These are phyloP conservation scores for Solanum megistacrolobum DNA, from an alignment of 257 asterid species.

Conservation along the genomic window DNA sequence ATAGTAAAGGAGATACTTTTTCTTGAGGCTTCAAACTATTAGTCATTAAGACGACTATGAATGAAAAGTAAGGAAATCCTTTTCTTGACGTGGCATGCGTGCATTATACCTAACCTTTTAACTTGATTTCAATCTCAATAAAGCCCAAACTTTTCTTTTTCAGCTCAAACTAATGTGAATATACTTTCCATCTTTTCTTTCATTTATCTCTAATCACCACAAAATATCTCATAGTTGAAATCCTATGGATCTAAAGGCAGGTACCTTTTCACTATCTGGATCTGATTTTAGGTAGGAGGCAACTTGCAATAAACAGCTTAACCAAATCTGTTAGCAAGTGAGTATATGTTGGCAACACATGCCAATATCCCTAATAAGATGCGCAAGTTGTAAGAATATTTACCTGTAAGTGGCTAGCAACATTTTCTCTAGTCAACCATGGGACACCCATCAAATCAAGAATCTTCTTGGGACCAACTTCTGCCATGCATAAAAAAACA, in stretches of 20 bases:
- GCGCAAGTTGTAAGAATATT: not conserved
- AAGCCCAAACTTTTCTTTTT: not conserved
- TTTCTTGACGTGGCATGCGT: not conserved
- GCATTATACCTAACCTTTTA: not conserved
- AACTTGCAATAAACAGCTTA: not conserved
- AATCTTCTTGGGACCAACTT: constrained; percentile 89
- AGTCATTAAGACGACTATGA: not conserved
- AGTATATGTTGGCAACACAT: not conserved
- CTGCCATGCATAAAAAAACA: constrained; percentile 23
- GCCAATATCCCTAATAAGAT: not conserved
- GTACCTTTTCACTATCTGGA: not conserved
- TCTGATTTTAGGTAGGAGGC: not conserved
- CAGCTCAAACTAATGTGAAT: not conserved
- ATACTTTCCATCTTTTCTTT: not conserved
- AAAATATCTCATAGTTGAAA: not conserved
- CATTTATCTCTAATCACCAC: not conserved
- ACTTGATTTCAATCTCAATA: not conserved
- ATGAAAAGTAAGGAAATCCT: not conserved
- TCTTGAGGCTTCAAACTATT: not conserved
- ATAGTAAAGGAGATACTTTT: not conserved
- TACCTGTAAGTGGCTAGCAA: constrained; percentile 95
- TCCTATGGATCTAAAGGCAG: not conserved
- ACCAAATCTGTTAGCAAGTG: not conserved
- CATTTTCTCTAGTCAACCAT: constrained; percentile 84
- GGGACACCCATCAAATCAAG: constrained; percentile 85